Percentiles rank a stretch among this genome's conserved stretches.
Evolutionary conservation across 768 basidiomycete species (phyloP).

Genomic region (Dioszegia aurantiaca): DNA sequence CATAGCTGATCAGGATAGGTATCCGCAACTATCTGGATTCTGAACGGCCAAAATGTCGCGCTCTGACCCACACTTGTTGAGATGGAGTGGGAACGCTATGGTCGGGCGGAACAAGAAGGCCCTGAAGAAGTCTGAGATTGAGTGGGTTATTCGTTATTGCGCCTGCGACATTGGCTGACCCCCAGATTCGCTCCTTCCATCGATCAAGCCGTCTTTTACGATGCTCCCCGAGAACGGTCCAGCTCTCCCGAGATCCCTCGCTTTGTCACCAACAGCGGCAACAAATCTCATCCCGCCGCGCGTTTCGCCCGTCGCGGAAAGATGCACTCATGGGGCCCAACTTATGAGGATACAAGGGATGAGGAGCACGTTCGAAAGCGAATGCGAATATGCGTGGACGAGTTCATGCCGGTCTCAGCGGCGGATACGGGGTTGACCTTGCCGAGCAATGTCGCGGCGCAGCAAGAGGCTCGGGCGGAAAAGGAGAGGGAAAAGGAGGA

Average conservation of each 20-base stretch:
- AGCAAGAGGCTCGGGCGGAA: slow-evolving; percentile 13
- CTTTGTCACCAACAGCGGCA: slow-evolving; percentile 38
- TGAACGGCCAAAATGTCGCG: neutral
- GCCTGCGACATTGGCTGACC: neutral
- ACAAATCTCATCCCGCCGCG: slow-evolving; percentile 41
- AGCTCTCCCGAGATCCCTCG: slow-evolving; percentile 1
- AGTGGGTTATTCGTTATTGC: neutral
- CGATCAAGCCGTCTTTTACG: slow-evolving; percentile 38
- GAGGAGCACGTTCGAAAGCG: slow-evolving; percentile 31
- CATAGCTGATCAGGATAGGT: neutral
- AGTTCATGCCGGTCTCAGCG: slow-evolving; percentile 41
- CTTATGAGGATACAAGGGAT: slow-evolving; percentile 41
- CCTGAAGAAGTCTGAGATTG: slow-evolving; percentile 2
- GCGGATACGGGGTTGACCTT: slow-evolving; percentile 33
- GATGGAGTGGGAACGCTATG: slow-evolving; percentile 12
- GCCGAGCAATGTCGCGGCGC: slow-evolving; percentile 27
- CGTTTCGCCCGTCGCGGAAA: slow-evolving; percentile 48
- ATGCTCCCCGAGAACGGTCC: slow-evolving; percentile 18
- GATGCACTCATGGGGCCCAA: slow-evolving; percentile 50
- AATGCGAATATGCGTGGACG: slow-evolving; percentile 33
- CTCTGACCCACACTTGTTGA: neutral
- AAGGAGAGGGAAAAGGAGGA: slow-evolving; percentile 20
- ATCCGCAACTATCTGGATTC: too few species aligned
- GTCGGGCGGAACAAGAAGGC: slow-evolving; percentile 14
- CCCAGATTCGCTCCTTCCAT: slow-evolving; percentile 29